These are phyloP conservation scores for Sclerotinia minor DNA, from an alignment of 2,329 filamentous ascomycete genomes.

Conservation along the genomic window DNA sequence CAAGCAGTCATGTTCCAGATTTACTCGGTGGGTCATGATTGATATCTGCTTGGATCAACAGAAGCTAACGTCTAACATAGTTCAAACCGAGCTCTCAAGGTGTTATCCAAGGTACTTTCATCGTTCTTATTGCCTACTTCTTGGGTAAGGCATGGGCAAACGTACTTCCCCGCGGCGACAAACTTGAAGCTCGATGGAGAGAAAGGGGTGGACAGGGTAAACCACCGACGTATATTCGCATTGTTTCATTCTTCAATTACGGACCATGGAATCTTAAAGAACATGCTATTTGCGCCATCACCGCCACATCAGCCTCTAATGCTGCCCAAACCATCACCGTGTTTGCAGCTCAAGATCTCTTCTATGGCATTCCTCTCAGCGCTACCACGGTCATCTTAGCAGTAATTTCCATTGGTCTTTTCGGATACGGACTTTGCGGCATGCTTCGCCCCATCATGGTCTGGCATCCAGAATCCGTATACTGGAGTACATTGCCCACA, in stretches of 20 bases:
- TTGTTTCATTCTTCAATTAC: slow-evolving; percentile 51
- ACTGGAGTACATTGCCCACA: slow-evolving; percentile 46
- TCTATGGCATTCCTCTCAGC: slow-evolving; percentile 47
- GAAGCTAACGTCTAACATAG: slow-evolving; percentile 37
- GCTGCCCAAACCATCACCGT: slow-evolving; percentile 46
- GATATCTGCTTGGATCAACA: slow-evolving; percentile 10
- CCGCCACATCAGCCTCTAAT: slow-evolving; percentile 55
- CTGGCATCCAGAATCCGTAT: slow-evolving; percentile 52
- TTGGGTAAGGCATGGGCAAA: slow-evolving; percentile 51
- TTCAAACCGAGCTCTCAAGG: slow-evolving; percentile 52
- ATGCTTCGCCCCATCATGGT: slow-evolving; percentile 49
- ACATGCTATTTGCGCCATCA: slow-evolving; percentile 55
- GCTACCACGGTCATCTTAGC: slow-evolving; percentile 48
- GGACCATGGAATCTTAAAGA: slow-evolving; percentile 57
- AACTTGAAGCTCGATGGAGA: slow-evolving; percentile 51
- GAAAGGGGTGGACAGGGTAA: slow-evolving; percentile 45
- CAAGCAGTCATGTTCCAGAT: slow-evolving; percentile 58
- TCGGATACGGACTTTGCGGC: slow-evolving; percentile 53
- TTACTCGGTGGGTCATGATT: slow-evolving; percentile 47
- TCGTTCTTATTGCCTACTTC: slow-evolving; percentile 59
- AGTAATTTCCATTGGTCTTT: slow-evolving; percentile 49
- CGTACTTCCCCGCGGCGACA: slow-evolving; percentile 54
- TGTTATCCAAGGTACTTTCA: slow-evolving; percentile 54
- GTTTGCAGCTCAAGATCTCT: slow-evolving; percentile 50
- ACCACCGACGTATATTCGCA: slow-evolving; percentile 46